Percentiles rank a stretch among this genome's conserved stretches.
Conservation (phyloP, 768 basidiomycete genomes). For the Podaxis mareebaensis region DNA sequence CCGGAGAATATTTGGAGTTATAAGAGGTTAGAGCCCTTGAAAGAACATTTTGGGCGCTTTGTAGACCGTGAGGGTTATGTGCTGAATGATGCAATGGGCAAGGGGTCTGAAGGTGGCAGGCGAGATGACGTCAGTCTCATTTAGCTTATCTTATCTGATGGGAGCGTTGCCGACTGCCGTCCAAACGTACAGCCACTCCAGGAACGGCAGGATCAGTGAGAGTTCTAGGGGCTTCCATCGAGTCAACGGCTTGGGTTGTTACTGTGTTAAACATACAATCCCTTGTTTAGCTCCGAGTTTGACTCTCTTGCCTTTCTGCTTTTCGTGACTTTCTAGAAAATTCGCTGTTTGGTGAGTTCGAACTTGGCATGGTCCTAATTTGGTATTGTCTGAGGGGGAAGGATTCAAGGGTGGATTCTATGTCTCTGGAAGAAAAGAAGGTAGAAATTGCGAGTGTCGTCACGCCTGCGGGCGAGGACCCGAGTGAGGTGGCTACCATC, state of each 20-base stretch:
- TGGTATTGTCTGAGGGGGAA: neutral
- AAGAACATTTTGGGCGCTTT: neutral
- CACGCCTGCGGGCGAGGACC: neutral
- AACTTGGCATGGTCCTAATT: neutral
- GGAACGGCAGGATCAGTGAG: neutral
- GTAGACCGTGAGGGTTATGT: neutral
- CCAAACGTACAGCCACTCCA: neutral
- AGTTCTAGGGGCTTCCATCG: neutral
- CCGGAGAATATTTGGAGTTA: neutral
- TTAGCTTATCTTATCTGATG: conserved; percentile 15
- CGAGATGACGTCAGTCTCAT: neutral
- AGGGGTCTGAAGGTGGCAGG: neutral
- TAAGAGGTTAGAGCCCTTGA: neutral
- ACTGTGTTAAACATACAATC: no score
- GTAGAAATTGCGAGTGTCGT: neutral
- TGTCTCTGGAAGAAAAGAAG: conserved; percentile 5
- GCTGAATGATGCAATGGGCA: neutral
- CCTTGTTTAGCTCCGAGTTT: neutral
- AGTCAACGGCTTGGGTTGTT: neutral
- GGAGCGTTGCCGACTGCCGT: neutral
- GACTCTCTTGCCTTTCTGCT: neutral
- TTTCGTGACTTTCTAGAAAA: neutral
- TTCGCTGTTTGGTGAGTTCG: neutral
- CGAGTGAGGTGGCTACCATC: neutral
- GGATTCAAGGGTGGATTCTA: neutral